Evolutionary conservation across 192 early-diverging fungal genomes (phyloP), one percentile per base, ranked within the genome.

Genomic region (Coemansia sp.): DNA sequence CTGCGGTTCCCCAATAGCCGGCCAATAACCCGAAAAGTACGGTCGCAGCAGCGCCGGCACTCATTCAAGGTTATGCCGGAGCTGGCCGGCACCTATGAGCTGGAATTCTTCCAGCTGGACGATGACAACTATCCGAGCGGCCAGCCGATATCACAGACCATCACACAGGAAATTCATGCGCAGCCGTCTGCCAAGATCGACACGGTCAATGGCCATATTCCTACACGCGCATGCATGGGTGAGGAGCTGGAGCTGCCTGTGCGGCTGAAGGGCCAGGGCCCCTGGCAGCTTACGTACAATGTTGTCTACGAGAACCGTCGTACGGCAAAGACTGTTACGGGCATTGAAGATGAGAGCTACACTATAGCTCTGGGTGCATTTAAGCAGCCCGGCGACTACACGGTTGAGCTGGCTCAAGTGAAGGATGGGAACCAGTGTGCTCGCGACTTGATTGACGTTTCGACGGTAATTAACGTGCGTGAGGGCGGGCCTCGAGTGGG

Each of bases 281-380:
- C 83, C 5, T 86, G 71, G 73, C 59, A 78, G 41, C 63, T 85
- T 35, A 63, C 49, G 3, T 79, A 72, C 59, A 53, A 58, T 23
- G 39, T 79, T 3, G 59, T 65, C 0, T 55, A 79, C 44, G 65
- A 61, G 26, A 44, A 49, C 42, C 55, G 56, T 6, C 59, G 61
- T 14, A 48, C 31, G 3, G 21, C 59, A 1, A 21, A 41, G 20
- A 69, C 63, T 4, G 51, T 66, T 4, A 21, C 45, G 14, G 65
- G 36, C 8, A 68, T 79, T 28, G 23, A 28, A 0, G 59, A 65
- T 5, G 59, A 61, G 42, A 59, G 56, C 33, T 39, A 59, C 36
- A 53, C 58, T 3, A 50, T 79, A 23, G 48, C 20, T 3, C 43
- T 79, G 15, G 65, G 65, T 14, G 19, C 59, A 6, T 55, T 72